Percentiles rank a stretch among this genome's conserved stretches.
Conservation (phyloP, 169 alveolate genomes). For the Cryptosporidium sp. region DNA sequence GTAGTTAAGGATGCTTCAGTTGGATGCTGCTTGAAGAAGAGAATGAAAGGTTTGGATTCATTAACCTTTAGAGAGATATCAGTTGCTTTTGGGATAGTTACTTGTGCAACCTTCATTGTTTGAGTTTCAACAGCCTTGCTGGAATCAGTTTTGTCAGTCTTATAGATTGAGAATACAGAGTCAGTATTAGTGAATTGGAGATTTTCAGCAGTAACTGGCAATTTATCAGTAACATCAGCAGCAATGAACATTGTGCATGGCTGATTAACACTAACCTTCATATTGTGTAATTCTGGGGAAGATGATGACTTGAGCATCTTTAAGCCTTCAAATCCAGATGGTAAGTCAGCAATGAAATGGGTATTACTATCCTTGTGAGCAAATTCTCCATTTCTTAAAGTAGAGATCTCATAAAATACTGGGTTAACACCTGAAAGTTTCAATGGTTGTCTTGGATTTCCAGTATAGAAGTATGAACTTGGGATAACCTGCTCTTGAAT, state of each 20-base stretch:
- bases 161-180: slow-evolving; percentile 78
- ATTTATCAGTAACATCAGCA: slow-evolving; percentile 71
- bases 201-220: slow-evolving; percentile 77
- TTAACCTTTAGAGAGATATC: slow-evolving; percentile 49
- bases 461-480: slow-evolving; percentile 83
- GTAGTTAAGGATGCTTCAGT: slow-evolving; percentile 29
- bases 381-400: slow-evolving; percentile 88
- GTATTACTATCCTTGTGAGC: slow-evolving; percentile 84
- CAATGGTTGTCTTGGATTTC: slow-evolving; percentile 84
- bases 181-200: slow-evolving; percentile 68
- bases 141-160: slow-evolving; percentile 35
- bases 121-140: slow-evolving; percentile 72
- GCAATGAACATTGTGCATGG: slow-evolving; percentile 81
- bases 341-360: slow-evolving; percentile 87
- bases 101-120: slow-evolving; percentile 71
- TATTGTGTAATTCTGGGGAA: slow-evolving; percentile 53
- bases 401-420: slow-evolving; percentile 83
- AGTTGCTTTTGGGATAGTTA: slow-evolving; percentile 75
- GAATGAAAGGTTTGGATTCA: slow-evolving; percentile 76
- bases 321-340: slow-evolving; percentile 82
- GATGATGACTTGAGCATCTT: slow-evolving; percentile 77
- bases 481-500: slow-evolving; percentile 85
- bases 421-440: slow-evolving; percentile 87
- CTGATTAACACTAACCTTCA: slow-evolving; percentile 78
- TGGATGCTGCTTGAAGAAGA: slow-evolving; percentile 78